Base-by-base conservation (phyloP, 768 basidiomycete genomes). In the Leucogyrophana mollusca region DNA sequence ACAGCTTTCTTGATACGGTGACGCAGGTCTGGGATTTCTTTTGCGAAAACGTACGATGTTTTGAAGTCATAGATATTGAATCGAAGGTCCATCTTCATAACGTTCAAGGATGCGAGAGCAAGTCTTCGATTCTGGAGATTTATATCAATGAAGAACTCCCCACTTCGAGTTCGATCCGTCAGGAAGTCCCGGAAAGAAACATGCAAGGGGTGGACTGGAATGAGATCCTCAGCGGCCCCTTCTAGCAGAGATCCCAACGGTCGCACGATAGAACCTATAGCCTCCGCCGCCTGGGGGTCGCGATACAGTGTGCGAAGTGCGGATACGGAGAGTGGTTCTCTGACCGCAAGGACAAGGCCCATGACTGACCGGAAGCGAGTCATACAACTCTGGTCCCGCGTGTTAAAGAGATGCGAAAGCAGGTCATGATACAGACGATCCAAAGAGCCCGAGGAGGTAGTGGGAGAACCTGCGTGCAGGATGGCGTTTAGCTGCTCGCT, bases 111-210 rank as follows among this genome's bases (percentile, higher is more conserved):
- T 24, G 39, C 46, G 24, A 36, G 18, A 11, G 46, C 51, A 18
- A 54, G 33, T 16, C 25, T 1, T 7, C 25, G 10, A n/a, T 47
- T 25, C 10, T 18, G 3, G 2, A 25, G 16, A 3, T 17, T n/a
- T 22, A 40, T 32, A 14, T 55, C 50, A 11, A 55, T 40, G 44
- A 21, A 50, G 41, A 54, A 61, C 2, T 46, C 25, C 17, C 33
- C 24, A 22, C 56, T 53, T 9, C 52, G 50, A 4, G 4, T 13
- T 30, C 42, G 3, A 32, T 56, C 44, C 8, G 30, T 47, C n/a
- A 63, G 45, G 39, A 58, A 67, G 25, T 67, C 65, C n/a, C 33
- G 40, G 44, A 66, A 61, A 1, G 64, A 66, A 6, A 59, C 40
- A 43, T 66, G 64, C 13, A 61, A 44, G 14, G 55, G 49, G 16